These are phyloP conservation scores for Lepiota brunneoincarnata DNA, from an alignment of 768 basidiomycete species.

Conservation along the genomic window DNA sequence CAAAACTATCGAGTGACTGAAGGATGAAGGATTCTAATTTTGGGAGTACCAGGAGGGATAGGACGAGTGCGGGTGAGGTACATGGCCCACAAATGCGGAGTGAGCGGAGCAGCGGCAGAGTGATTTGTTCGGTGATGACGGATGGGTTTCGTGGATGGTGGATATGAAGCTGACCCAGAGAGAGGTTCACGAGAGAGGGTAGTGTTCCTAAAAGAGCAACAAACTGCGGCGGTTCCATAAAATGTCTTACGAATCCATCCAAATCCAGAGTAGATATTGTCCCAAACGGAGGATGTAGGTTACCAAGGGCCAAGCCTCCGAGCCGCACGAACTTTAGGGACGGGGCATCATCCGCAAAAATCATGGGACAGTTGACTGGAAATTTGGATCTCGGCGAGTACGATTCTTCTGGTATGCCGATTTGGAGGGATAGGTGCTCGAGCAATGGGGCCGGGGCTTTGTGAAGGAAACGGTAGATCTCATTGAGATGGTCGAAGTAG, in stretches of 20 bases:
- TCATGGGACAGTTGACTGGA: constrained; percentile 23
- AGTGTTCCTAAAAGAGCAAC: constrained; percentile 30
- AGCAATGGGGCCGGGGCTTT: constrained; percentile 28
- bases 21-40: constrained; percentile 33
- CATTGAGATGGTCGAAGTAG: constrained; percentile 18
- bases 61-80: constrained; percentile 29
- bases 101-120: constrained; percentile 31
- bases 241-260: constrained; percentile 35
- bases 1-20: constrained; percentile 31
- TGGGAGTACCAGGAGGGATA: constrained; percentile 34
- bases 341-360: constrained; percentile 30
- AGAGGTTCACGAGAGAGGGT: constrained; percentile 37
- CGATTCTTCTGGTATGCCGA: constrained; percentile 25
- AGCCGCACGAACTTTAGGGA: constrained; percentile 38
- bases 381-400: constrained; percentile 29
- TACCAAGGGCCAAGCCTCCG: constrained; percentile 37
- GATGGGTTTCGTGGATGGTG: constrained; percentile 31
- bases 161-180: constrained; percentile 37
- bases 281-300: constrained; percentile 34
- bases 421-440: constrained; percentile 36
- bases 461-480: constrained; percentile 26
- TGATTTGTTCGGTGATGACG: constrained; percentile 24
- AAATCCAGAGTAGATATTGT: constrained; percentile 40
- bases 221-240: constrained; percentile 34
- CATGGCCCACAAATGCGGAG: constrained; percentile 40